Percentiles rank a stretch among this genome's conserved stretches.
Evolutionary conservation across 2,329 filamentous ascomycete genomes (phyloP).

Genomic region (Sporothrix protearum): DNA sequence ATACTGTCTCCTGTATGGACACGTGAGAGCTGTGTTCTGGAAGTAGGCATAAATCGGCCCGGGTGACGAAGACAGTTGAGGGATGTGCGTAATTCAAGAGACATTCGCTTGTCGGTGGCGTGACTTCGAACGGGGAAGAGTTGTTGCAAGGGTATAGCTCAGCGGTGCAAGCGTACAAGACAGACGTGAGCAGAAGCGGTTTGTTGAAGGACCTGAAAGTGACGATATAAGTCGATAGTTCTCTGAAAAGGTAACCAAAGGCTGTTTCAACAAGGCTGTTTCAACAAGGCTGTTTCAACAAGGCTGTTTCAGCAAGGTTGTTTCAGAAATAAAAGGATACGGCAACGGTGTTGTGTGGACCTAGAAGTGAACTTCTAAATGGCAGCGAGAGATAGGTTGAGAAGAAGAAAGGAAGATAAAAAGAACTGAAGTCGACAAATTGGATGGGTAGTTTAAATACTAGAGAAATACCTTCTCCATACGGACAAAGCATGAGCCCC

Average conservation of each 20-base stretch:
- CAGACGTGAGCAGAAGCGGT: not conserved
- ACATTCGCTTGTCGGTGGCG: constrained; percentile 43
- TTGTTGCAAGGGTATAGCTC: not conserved
- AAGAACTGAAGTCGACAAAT: not conserved
- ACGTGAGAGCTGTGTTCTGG: constrained; percentile 52
- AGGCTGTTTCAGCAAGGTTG: too few relatives aligned
- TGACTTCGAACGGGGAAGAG: not conserved
- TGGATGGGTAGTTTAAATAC: not conserved
- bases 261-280: not conserved
- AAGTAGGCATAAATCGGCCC: constrained; percentile 55
- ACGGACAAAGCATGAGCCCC: not conserved
- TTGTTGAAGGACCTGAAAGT: not conserved
- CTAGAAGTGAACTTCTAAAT: too few relatives aligned
- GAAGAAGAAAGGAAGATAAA: not conserved
- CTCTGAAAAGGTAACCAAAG: not conserved
- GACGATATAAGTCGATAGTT: too few relatives aligned
- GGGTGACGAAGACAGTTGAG: constrained; percentile 56
- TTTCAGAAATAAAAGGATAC: too few relatives aligned
- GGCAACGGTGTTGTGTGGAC: not conserved
- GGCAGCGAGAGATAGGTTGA: too few relatives aligned
- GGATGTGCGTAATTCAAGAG: constrained; percentile 55
- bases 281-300: not conserved
- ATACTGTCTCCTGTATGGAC: constrained; percentile 57
- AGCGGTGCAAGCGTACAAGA: not conserved
- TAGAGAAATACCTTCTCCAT: too few relatives aligned